phyloP scores from a whole-genome alignment of 805 yeast species.

The Candida manassasensis region DNA sequence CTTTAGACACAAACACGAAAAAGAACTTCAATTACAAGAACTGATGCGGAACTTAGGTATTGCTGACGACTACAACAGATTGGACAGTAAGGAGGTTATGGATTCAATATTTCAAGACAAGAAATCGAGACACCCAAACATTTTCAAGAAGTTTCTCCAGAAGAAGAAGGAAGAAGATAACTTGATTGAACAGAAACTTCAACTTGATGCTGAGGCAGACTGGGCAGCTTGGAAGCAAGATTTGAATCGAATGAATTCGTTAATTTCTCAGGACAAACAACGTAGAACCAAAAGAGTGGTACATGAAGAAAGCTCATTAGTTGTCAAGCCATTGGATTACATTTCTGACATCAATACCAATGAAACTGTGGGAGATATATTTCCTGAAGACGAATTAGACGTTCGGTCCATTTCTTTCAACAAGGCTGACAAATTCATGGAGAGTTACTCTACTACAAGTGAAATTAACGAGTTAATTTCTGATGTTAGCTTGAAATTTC shows the following conservation, averaged over 20 bases:
- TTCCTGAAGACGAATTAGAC: slow-evolving; percentile 10
- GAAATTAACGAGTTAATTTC: slow-evolving; percentile 40
- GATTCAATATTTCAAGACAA: slow-evolving; percentile 41
- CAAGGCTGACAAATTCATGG: slow-evolving; percentile 31
- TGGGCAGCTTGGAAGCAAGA: slow-evolving; percentile 47
- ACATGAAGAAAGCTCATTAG: slow-evolving; percentile 32
- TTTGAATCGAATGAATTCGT: slow-evolving; percentile 66
- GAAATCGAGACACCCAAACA: slow-evolving; percentile 39
- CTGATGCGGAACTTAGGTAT: slow-evolving; percentile 12
- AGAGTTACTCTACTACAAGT: slow-evolving; percentile 19
- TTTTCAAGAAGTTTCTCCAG: slow-evolving; percentile 41
- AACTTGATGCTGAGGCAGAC: slow-evolving; percentile 27
- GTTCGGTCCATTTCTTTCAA: slow-evolving; percentile 14
- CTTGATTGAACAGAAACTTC: slow-evolving; percentile 31
- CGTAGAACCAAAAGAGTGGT: slow-evolving; percentile 59
- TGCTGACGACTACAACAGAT: slow-evolving; percentile 6
- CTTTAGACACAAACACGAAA: slow-evolving; percentile 63
- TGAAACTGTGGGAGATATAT: slow-evolving; percentile 23
- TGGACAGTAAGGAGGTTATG: slow-evolving; percentile 24
- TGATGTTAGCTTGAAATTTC: slow-evolving; percentile 37
- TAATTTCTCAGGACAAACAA: slow-evolving; percentile 64
- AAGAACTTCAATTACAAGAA: slow-evolving; percentile 20
- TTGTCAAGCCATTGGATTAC: slow-evolving; percentile 40
- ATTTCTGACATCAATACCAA: slow-evolving; percentile 39
- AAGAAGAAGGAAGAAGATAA: slow-evolving; percentile 25